Evolutionary conservation across 2,329 filamentous ascomycete species (phyloP).

Genomic region (Colletotrichum sp.): DNA sequence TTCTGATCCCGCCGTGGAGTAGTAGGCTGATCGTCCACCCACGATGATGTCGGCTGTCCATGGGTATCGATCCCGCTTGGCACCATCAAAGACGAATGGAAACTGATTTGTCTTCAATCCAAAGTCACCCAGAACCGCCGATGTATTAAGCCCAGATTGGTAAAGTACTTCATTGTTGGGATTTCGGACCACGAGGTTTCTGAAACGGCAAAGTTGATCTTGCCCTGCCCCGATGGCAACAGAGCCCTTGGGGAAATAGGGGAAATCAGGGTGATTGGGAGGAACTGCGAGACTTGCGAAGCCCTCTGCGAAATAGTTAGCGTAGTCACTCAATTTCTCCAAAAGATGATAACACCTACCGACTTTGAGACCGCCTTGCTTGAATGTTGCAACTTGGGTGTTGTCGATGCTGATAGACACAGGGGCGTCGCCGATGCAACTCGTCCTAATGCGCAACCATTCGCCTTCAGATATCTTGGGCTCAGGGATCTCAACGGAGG

Average conservation of each 20-base stretch:
- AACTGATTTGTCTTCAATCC: neutral
- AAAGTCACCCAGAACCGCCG: neutral
- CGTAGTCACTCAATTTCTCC: neutral
- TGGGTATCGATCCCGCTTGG: neutral
- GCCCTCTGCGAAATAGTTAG: neutral
- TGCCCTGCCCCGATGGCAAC: neutral
- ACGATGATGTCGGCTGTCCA: neutral
- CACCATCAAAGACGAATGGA: neutral
- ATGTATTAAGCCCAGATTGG: neutral
- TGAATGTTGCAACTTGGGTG: neutral
- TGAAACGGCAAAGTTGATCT: neutral
- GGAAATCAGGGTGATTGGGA: neutral
- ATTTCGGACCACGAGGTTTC: neutral
- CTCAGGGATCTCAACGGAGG: neutral
- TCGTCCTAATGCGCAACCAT: neutral
- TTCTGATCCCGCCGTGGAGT: neutral
- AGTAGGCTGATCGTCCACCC: neutral
- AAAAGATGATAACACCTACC: neutral
- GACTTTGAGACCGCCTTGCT: neutral
- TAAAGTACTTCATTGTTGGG: neutral
- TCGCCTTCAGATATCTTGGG: neutral
- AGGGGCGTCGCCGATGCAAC: neutral
- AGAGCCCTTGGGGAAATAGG: neutral
- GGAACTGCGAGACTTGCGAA: neutral
- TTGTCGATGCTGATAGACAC: neutral